Evolutionary conservation across 176 grass and related monocot species (phyloP), one percentile per base, ranked within the genome.

Genomic region (Juncus inflexus): DNA sequence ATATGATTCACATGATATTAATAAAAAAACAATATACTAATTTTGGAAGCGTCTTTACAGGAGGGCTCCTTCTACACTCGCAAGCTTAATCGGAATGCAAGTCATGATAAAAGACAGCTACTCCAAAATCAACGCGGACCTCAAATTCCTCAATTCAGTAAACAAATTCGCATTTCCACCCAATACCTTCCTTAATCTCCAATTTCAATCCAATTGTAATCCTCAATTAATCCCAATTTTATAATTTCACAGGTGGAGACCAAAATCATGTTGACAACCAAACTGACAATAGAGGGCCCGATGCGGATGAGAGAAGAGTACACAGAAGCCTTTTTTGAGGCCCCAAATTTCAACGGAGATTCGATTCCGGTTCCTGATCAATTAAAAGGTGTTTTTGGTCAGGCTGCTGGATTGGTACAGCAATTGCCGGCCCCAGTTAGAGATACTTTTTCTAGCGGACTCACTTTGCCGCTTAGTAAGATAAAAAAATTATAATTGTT

Each of bases 261-360:
- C 75, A 99, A 89, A 62, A 83, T 99, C 4, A 61, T 83, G 7
- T 37, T 99, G 75, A 92, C 94, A 9, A 92, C 88, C 41, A 87
- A 82, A 47, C 55, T 99, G 52, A 86, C 94, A 0, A 75, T 92
- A 19, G 94, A 99, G 75, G 94, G 94, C 13, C 94, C 88, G 56
- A 80, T 82, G 7, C 74, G 94, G 66, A 84, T 99, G 85, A 99
- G 88, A 74, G 94, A 99, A 82, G 88, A 99, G 60, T 99, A 92
- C 15, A 3, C 83, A 0, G 88, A 99, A 62, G 83, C 70, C 3
- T 63, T 82, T 66, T 76, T 99, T 37, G 88, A 92, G 77, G 83
- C 79, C 11, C 94, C 94, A 19, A 81, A 73, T 56, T 78, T 99
- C 51, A 92, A 73, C 37, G 66, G 84, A 56, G 83, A 89, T 52